A percentile compares a stretch with the other conserved stretches of the same genome.
These are phyloP conservation scores for Thoreauomyces humboldtii DNA, from an alignment of 192 early-diverging fungal species.

Conservation along the genomic window DNA sequence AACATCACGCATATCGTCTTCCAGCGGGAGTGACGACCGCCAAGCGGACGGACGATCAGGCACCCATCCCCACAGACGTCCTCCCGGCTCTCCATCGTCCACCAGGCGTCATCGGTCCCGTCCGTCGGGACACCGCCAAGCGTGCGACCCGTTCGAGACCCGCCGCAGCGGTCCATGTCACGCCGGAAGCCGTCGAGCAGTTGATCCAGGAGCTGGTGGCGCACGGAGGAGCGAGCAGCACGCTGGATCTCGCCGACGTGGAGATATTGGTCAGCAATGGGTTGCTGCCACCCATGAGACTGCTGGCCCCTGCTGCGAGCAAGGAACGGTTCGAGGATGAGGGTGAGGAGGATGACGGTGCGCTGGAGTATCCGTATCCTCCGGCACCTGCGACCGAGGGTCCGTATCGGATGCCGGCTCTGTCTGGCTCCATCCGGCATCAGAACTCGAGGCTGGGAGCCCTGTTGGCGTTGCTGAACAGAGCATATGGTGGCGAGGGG, in stretches of 20 bases:
- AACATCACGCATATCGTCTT: not conserved
- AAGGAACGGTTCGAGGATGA: not conserved
- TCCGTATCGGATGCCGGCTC: conserved; percentile 37
- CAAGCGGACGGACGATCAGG: not conserved
- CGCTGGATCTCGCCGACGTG: not conserved
- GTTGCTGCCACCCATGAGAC: not conserved
- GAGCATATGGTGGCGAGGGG: conserved; percentile 12
- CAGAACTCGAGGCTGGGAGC: conserved; percentile 41
- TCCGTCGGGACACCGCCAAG: not conserved
- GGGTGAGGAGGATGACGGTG: not conserved
- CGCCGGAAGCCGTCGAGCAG: not conserved
- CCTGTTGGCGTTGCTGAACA: conserved; percentile 35
- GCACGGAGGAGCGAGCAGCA: not conserved
- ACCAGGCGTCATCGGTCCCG: not conserved
- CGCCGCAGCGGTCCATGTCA: not conserved
- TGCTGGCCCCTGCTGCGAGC: not conserved
- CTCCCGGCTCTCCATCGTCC: not conserved
- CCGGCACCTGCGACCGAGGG: conserved; percentile 12
- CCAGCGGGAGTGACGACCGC: not conserved
- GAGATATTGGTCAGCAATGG: not conserved
- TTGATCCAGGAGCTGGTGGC: not conserved
- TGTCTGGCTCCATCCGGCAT: conserved; percentile 31
- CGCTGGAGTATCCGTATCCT: conserved; percentile 9
- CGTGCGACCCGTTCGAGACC: not conserved
- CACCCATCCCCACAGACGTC: not conserved